These are phyloP conservation scores for Yamadazyma aaseri DNA, from an alignment of 1,139 yeast genomes.

Conservation along the genomic window DNA sequence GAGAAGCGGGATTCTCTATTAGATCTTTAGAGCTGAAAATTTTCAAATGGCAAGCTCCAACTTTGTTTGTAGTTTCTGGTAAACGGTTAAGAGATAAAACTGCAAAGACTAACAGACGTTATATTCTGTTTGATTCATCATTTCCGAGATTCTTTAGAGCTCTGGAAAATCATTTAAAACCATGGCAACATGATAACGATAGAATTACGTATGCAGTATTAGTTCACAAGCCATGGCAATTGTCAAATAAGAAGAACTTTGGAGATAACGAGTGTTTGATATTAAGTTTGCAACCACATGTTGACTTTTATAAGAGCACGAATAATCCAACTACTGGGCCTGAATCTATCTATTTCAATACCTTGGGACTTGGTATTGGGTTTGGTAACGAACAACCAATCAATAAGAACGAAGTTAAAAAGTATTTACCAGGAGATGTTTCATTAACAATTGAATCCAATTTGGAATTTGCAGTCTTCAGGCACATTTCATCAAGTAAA, in stretches of 20 bases:
- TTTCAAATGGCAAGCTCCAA: conserved; percentile 89
- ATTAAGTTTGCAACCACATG: conserved; percentile 64
- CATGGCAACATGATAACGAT: conserved; percentile 40
- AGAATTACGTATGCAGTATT: conserved; percentile 59
- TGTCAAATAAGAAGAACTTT: conserved; percentile 69
- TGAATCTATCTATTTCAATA: conserved; percentile 59
- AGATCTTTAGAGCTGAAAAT: conserved; percentile 81
- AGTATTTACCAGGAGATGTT: conserved; percentile 61
- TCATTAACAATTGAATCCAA: conserved; percentile 76
- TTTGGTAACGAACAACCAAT: conserved; percentile 69
- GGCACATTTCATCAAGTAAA: conserved; percentile 48
- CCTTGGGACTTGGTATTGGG: conserved; percentile 75
- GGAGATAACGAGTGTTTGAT: conserved; percentile 59
- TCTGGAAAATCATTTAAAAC: conserved; percentile 25
- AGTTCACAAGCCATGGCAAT: conserved; percentile 71
- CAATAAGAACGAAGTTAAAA: conserved; percentile 41
- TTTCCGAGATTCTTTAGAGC: conserved; percentile 50
- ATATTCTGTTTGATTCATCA: conserved; percentile 47
- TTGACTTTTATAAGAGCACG: conserved; percentile 50
- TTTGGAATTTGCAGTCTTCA: conserved; percentile 76
- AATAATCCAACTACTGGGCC: conserved; percentile 29
- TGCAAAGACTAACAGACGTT: conserved; percentile 44
- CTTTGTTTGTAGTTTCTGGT: conserved; percentile 70
- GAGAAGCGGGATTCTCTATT: conserved; percentile 81
- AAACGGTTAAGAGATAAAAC: conserved; percentile 46